phyloP scores from a whole-genome alignment of 805 yeast species.

The Candida nitratophila region DNA sequence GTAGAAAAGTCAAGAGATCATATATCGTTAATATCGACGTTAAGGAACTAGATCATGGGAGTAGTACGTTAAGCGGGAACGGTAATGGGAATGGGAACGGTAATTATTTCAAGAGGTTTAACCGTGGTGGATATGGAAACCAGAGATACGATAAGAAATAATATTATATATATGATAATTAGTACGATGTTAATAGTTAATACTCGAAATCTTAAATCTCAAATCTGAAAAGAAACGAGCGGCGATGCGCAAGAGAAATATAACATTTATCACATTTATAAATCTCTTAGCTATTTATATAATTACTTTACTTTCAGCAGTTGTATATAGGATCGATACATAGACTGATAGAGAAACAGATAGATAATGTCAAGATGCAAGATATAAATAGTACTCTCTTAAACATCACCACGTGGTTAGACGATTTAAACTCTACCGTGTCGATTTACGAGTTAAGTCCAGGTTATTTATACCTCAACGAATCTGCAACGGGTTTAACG shows the following conservation, averaged over 20 bases:
- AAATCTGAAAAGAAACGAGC: no score
- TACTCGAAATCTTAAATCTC: no score
- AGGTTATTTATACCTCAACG: conserved; percentile 2
- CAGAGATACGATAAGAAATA: no score
- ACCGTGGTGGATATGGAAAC: not conserved
- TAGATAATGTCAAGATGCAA: not conserved
- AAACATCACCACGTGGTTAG: not conserved
- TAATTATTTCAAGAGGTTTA: not conserved
- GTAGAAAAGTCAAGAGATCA: conserved; percentile 26
- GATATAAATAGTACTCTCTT: not conserved
- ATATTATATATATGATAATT: no score
- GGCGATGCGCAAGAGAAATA: no score
- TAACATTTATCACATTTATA: no score
- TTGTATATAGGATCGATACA: no score
- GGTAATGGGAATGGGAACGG: not conserved
- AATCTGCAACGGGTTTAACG: not conserved
- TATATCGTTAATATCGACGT: conserved; percentile 35
- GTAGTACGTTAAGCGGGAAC: not conserved
- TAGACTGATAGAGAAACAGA: no score
- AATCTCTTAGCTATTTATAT: no score
- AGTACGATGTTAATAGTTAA: no score
- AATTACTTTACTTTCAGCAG: no score
- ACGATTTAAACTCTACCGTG: not conserved
- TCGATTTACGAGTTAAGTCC: conserved; percentile 7
- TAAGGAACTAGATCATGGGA: conserved; percentile 28